Evolutionary conservation across 2,329 filamentous ascomycete genomes (phyloP), one percentile per base, ranked within the genome.

Genomic region (Colletotrichum noveboracense): DNA sequence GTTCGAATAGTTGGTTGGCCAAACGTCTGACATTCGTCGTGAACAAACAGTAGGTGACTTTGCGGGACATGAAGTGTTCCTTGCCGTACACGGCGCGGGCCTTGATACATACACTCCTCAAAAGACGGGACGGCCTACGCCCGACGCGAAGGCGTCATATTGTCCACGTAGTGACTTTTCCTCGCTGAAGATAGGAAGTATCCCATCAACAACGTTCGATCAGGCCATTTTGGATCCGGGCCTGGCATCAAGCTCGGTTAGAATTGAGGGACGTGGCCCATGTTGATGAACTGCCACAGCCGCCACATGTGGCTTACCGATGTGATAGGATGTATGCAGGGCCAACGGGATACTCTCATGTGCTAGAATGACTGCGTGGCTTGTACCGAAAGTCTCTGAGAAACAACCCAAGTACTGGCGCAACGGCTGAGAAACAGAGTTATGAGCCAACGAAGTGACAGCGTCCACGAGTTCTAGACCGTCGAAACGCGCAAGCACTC

Each of bases 401-500:
- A 36, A 21, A 9, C 48, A 52, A 13, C n/a, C 43, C 43, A 60
- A 43, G 52, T 66, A 38, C 48, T 56, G 64, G 38, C 26, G 18
- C 61, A 56, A 68, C 64, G 52, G 26, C 70, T 12, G 30, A 43
- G 55, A 28, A 48, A 26, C 43, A 43, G 14, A 66, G 30, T 69
- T 26, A 38, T 4, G 26, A 55, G 52, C 34, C 48, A 62, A 55
- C 28, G 21, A 48, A 30, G n/a, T 52, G 38, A 55, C 24, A 56
- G 21, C 7, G 24, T n/a, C 62, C 13, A 38, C 21, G 48, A 61
- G 60, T 38, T 76, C 70, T 72, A 75, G 71, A 66, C 38, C 71
- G 28, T 43, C 12, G 28, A 28, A 64, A 73, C 69, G 38, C 74
- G 76, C 74, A 77, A 77, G 74, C 74, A 70, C 74, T 77, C 76